These are phyloP conservation scores for Lentinula detonsa DNA, from an alignment of 768 basidiomycete genomes.

Conservation along the genomic window DNA sequence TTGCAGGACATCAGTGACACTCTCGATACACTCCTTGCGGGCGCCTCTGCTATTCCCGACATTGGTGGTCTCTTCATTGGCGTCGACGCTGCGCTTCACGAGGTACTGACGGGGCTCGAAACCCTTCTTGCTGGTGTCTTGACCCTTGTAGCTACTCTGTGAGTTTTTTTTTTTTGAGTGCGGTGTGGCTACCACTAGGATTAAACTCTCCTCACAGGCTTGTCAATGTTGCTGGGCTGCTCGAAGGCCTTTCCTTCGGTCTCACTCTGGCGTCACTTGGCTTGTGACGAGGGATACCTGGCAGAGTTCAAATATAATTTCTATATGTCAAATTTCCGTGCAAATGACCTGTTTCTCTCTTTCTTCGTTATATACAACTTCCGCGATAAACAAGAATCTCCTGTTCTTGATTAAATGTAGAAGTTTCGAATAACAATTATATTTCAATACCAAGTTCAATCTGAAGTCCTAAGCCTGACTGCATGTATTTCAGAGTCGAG, in stretches of 20 bases:
- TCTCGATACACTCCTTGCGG: slow-evolving; percentile 15
- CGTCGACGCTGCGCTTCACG: slow-evolving; percentile 19
- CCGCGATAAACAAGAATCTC: too few species aligned
- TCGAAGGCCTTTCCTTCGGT: not conserved
- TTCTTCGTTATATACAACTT: too few species aligned
- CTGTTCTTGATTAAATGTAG: too few species aligned
- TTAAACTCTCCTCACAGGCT: not conserved
- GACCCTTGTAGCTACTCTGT: slow-evolving; percentile 20
- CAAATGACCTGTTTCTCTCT: too few species aligned
- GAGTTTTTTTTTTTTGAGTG: not conserved
- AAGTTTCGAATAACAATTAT: too few species aligned
- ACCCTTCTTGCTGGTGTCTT: slow-evolving; percentile 21
- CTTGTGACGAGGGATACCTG: not conserved
- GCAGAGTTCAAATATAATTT: too few species aligned
- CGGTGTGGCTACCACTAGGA: too few species aligned
- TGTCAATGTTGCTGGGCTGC: not conserved
- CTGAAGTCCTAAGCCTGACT: too few species aligned
- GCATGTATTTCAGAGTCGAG: too few species aligned
- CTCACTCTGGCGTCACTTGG: slow-evolving; percentile 6
- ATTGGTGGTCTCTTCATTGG: slow-evolving; percentile 16
- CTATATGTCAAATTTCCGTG: too few species aligned
- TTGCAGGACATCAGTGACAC: slow-evolving; percentile 14
- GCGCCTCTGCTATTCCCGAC: slow-evolving; percentile 13
- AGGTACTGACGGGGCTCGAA: slow-evolving; percentile 18
- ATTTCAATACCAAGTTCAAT: too few species aligned